Evolutionary conservation across 306 rosid species (phyloP).

Genomic region (Phaseolus lunatus): DNA sequence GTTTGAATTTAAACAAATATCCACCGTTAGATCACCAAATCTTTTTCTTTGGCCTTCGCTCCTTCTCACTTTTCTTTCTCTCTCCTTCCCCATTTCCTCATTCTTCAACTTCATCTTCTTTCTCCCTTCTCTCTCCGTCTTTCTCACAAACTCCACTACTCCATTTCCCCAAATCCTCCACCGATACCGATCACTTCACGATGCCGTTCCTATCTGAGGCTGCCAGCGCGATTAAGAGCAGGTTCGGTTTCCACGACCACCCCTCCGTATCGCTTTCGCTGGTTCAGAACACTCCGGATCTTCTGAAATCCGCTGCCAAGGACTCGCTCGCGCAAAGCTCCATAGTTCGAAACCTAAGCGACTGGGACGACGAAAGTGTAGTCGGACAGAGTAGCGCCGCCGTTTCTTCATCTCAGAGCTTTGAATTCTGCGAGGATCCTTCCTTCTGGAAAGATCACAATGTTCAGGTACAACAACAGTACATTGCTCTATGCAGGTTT

Average conservation of each 20-base stretch:
- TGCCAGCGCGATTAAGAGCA: conserved; percentile 82
- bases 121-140: not conserved
- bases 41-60: conserved; percentile 35
- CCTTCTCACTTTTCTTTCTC: not conserved
- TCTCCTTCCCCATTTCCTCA: not conserved
- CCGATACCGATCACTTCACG: not conserved
- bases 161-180: not conserved
- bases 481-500: not conserved
- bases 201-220: conserved; percentile 91
- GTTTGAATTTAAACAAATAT: conserved; percentile 47
- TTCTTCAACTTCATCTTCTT: not conserved
- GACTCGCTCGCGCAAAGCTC: conserved; percentile 58
- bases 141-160: conserved; percentile 7
- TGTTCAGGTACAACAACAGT: conserved; percentile 71
- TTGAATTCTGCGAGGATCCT: conserved; percentile 84
- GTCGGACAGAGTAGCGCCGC: conserved; percentile 46
- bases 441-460: conserved; percentile 97
- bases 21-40: conserved; percentile 54
- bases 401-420: conserved; percentile 62
- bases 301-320: conserved; percentile 64
- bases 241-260: conserved; percentile 83
- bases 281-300: conserved; percentile 70
- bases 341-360: conserved; percentile 56
- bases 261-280: conserved; percentile 55
- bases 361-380: conserved; percentile 60